Conservation (phyloP, 495 filamentous ascomycete genomes). For the Aspergillus steynii region DNA sequence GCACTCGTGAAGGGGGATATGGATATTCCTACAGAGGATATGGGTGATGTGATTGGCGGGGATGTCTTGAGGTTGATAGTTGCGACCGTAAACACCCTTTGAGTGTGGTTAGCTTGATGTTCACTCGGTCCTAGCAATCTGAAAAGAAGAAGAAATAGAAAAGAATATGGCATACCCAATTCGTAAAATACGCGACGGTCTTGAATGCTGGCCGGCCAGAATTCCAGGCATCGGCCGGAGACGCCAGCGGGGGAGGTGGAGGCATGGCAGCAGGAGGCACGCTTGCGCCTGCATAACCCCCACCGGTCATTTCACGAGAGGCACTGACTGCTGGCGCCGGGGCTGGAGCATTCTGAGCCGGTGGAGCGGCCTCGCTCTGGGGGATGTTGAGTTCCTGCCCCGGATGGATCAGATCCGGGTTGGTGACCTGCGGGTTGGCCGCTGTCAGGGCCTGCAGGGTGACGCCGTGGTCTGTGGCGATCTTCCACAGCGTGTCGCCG, state of each 20-base stretch:
- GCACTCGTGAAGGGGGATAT: not conserved
- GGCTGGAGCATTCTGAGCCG: not conserved
- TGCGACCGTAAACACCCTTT: constrained; percentile 71
- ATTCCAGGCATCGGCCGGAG: constrained; percentile 1
- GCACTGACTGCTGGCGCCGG: not conserved
- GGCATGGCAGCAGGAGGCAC: not conserved
- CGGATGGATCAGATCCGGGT: constrained; percentile 11
- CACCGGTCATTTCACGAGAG: not conserved
- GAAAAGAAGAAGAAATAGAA: too few relatives aligned
- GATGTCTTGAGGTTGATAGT: constrained; percentile 73
- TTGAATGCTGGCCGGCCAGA: constrained; percentile 4
- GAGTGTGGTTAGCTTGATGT: not conserved
- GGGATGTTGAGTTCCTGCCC: constrained; percentile 8
- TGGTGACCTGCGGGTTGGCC: constrained; percentile 12
- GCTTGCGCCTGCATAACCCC: not conserved
- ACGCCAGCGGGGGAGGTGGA: constrained; percentile 5
- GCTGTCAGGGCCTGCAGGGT: constrained; percentile 6
- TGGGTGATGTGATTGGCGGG: constrained; percentile 79
- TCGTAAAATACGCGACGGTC: constrained; percentile 11
- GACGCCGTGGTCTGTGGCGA: constrained; percentile 9
- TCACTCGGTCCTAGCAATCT: too few relatives aligned
- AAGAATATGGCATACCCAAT: constrained; percentile 8
- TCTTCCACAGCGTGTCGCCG: constrained; percentile 10
- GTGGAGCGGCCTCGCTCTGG: not conserved
- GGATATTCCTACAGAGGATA: constrained; percentile 51